Evolutionary conservation across 2,329 filamentous ascomycete genomes (phyloP).

Genomic region (Penicillium janthinellum): DNA sequence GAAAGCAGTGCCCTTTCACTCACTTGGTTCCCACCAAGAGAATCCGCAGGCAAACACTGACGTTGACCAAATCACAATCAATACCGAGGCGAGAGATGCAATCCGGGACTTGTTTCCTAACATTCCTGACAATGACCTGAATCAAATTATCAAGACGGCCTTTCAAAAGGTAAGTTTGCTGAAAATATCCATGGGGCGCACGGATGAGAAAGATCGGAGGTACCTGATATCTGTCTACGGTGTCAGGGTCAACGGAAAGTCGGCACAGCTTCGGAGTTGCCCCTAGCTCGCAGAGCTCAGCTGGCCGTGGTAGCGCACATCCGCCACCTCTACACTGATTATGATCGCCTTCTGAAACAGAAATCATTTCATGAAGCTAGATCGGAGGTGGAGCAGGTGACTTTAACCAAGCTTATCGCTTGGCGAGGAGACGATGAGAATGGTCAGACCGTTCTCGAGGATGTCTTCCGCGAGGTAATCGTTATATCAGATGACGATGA

Average conservation of each 20-base stretch:
- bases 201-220: slow-evolving; percentile 7
- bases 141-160: slow-evolving; percentile 61
- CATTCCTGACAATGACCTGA: slow-evolving; percentile 60
- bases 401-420: slow-evolving; percentile 59
- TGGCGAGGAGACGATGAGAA: slow-evolving; percentile 64
- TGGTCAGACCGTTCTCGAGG: slow-evolving; percentile 57
- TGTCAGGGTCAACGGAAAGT: slow-evolving; percentile 57
- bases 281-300: slow-evolving; percentile 60
- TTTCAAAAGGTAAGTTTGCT: slow-evolving; percentile 56
- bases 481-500: slow-evolving; percentile 65
- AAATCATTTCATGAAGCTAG: slow-evolving; percentile 59
- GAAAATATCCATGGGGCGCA: not conserved
- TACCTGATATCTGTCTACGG: slow-evolving; percentile 20
- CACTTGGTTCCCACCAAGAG: slow-evolving; percentile 28
- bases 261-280: slow-evolving; percentile 57
- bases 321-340: slow-evolving; percentile 63
- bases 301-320: slow-evolving; percentile 65
- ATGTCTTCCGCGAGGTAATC: slow-evolving; percentile 65
- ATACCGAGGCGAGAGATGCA: slow-evolving; percentile 60
- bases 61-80: slow-evolving; percentile 49
- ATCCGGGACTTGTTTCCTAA: slow-evolving; percentile 65
- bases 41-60: slow-evolving; percentile 33
- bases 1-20: slow-evolving; percentile 47
- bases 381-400: slow-evolving; percentile 56
- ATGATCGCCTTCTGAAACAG: slow-evolving; percentile 59